phyloP scores from a whole-genome alignment of 75 land plant species.

The Picea sitchensis region DNA sequence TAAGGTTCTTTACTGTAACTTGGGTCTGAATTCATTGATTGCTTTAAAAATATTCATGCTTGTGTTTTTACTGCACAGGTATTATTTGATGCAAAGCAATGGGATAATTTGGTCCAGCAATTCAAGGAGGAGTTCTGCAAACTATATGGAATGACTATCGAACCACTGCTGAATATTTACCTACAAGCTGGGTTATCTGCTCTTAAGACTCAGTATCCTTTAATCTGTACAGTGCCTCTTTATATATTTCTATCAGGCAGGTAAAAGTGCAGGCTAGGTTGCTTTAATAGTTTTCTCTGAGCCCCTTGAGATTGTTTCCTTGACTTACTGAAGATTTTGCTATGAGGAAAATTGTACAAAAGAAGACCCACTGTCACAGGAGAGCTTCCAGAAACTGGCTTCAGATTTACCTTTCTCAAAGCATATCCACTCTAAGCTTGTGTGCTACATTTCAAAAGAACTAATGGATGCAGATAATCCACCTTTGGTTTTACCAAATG shows the following conservation, averaged over 20 bases:
- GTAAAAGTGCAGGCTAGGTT: background rate
- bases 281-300: background rate
- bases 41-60: background rate
- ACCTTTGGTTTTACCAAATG: slow-evolving; percentile 93
- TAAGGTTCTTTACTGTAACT: background rate
- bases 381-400: slow-evolving; percentile 77
- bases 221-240: background rate
- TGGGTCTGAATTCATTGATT: background rate
- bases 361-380: slow-evolving; percentile 96
- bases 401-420: slow-evolving; percentile 86
- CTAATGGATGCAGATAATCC: slow-evolving; percentile 97
- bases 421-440: slow-evolving; percentile 95
- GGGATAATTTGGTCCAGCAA: slow-evolving; percentile 83
- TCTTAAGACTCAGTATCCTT: slow-evolving; percentile 92
- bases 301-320: slow-evolving; percentile 6
- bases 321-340: slow-evolving; percentile 59
- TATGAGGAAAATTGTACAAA: slow-evolving; percentile 87
- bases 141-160: slow-evolving; percentile 88
- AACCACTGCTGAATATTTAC: slow-evolving; percentile 86
- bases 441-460: slow-evolving; percentile 94
- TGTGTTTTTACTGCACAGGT: slow-evolving; percentile 32
- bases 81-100: slow-evolving; percentile 88
- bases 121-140: slow-evolving; percentile 96
- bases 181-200: slow-evolving; percentile 96
- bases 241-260: background rate